These are phyloP conservation scores for Paramecium caudatum DNA, from an alignment of 73 alveolate species.

Conservation along the genomic window DNA sequence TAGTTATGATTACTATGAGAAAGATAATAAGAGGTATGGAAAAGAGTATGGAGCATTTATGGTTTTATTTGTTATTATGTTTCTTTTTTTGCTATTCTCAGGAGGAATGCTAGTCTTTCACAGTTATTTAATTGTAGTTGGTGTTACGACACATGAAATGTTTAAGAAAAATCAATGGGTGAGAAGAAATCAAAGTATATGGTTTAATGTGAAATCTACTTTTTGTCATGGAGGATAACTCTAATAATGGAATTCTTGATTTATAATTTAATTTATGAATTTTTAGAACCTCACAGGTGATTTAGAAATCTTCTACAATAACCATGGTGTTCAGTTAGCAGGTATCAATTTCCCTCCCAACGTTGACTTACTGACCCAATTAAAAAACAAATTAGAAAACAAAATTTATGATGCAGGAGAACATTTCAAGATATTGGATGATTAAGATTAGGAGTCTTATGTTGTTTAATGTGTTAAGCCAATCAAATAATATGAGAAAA, in stretches of 20 bases:
- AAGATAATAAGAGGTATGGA: neutral
- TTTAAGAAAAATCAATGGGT: conserved; percentile 73
- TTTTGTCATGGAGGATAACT: conserved; percentile 21
- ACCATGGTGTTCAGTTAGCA: conserved; percentile 70
- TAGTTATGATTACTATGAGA: conserved; percentile 40
- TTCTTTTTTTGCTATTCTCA: conserved; percentile 76
- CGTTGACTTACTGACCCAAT: conserved; percentile 26
- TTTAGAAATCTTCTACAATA: conserved; percentile 54
- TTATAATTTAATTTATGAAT: conserved; percentile 37
- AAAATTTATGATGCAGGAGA: conserved; percentile 90
- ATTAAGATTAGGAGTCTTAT: conserved; percentile 87
- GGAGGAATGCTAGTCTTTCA: conserved; percentile 78
- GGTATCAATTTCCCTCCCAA: conserved; percentile 74
- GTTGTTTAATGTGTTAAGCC: conserved; percentile 68
- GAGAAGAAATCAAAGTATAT: neutral
- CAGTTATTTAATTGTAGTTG: conserved; percentile 80
- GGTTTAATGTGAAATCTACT: neutral
- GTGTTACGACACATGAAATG: conserved; percentile 84
- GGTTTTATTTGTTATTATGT: conserved; percentile 74
- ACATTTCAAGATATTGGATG: conserved; percentile 85
- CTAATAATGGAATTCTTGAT: too few species aligned
- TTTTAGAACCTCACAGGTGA: conserved; percentile 60
- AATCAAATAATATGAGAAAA: conserved; percentile 81
- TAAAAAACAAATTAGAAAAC: conserved; percentile 84
- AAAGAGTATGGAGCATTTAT: conserved; percentile 73